Conservation (phyloP, 768 basidiomycete species). For the Boletus barrowsii region DNA sequence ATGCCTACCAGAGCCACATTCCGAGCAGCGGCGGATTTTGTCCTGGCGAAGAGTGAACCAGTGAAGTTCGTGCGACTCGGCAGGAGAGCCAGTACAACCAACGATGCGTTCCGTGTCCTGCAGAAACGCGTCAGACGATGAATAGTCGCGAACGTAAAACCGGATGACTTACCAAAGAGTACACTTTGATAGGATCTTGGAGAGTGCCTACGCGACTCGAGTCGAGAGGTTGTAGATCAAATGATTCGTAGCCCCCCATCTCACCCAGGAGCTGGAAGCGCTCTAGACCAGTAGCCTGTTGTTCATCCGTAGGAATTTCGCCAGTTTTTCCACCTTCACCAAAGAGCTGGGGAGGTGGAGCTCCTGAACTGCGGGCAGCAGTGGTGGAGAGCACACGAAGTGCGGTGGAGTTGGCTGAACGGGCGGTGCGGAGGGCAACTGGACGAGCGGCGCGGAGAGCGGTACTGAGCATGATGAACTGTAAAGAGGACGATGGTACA, state of each 20-base stretch:
- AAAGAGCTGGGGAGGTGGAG: constrained; percentile 62
- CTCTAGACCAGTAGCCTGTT: constrained; percentile 95
- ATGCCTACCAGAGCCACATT: constrained; percentile 86
- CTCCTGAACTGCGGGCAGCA: constrained; percentile 51
- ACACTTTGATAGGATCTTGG: constrained; percentile 82
- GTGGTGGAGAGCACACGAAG: constrained; percentile 61
- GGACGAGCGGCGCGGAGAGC: constrained; percentile 29
- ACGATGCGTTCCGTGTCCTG: constrained; percentile 82
- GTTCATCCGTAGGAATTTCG: constrained; percentile 76
- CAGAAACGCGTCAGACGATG: not conserved
- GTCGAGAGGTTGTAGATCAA: constrained; percentile 84
- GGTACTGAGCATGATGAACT: constrained; percentile 25
- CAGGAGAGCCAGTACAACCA: constrained; percentile 93
- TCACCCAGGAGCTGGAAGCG: constrained; percentile 91
- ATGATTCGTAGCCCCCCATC: constrained; percentile 83
- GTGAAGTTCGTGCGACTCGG: constrained; percentile 90
- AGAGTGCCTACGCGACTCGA: constrained; percentile 85
- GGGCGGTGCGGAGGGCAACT: constrained; percentile 19
- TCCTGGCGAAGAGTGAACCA: constrained; percentile 75
- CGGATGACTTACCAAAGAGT: constrained; percentile 67
- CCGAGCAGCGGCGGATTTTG: constrained; percentile 77
- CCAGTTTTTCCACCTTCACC: constrained; percentile 72
- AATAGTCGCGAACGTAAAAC: not conserved
- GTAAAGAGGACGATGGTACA: constrained; percentile 18
- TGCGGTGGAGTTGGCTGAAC: constrained; percentile 23